Evolutionary conservation across 352 stramenopile species (phyloP).

Genomic region (Peronospora destructor): DNA sequence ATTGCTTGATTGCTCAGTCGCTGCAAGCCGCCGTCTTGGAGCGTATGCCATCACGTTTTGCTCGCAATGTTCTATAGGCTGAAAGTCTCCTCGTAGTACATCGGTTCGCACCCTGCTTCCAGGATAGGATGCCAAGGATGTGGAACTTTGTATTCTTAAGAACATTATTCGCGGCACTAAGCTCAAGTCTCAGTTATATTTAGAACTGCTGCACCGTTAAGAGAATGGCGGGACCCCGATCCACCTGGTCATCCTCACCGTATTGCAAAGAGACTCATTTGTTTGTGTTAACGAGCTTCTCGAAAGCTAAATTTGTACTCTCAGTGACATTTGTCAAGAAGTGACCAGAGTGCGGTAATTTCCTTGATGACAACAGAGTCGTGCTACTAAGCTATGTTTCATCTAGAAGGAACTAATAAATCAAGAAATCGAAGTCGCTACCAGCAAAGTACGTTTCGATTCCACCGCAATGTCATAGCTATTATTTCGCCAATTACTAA

Average conservation of each 20-base stretch:
- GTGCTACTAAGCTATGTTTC: background rate
- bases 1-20: too few relatives aligned
- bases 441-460: background rate
- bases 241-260: too few relatives aligned
- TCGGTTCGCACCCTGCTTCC: background rate
- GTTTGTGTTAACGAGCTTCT: too few relatives aligned
- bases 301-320: too few relatives aligned
- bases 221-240: too few relatives aligned
- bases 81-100: background rate
- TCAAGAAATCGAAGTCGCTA: background rate
- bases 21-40: background rate
- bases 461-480: background rate
- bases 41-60: background rate
- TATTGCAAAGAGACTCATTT: too few relatives aligned
- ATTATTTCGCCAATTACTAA: background rate
- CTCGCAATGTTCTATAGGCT: background rate
- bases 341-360: background rate
- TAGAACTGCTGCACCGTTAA: too few relatives aligned
- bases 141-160: background rate
- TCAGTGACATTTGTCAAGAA: background rate
- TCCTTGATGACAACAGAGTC: too few relatives aligned
- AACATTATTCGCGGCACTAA: background rate
- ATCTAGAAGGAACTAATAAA: too few relatives aligned
- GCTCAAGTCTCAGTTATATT: too few relatives aligned
- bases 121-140: background rate